Evolutionary conservation across 192 early-diverging fungal genomes (phyloP), one percentile per base, ranked within the genome.

Genomic region (Backusella westeae): DNA sequence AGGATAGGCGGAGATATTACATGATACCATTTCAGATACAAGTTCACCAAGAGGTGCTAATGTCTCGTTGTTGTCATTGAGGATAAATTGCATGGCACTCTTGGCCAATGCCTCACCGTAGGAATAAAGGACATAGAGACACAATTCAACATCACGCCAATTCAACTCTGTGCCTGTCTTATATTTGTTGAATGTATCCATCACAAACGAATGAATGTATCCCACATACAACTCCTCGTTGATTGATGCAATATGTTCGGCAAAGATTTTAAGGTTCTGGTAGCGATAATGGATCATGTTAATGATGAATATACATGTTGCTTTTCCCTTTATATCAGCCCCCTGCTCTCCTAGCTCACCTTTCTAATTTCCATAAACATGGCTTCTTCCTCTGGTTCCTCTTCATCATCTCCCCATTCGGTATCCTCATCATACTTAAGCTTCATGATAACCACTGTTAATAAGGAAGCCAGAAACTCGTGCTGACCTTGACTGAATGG

Each of bases 381-480:
- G 6, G 92, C 92, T 77, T 95, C 95, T 63, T 63, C 56, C 66
- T 94, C 93, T 53, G 90, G 93, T 71, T 90, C 89, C 29, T 91
- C 93, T 17, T 88, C 91, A 23, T 88, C 93, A 72, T 87, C 83
- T 17, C 86, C 88, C 88, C 90, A 94, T 8, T 91, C 87, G 69
- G 91, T 93, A 63, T 96, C 94, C 36, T 94, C 92, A 83, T 94
- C 89, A 75, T 95, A 97, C 85, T 95, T 95, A 89, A 97, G 93
- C 87, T 97, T 97, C 36, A 89, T 80, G 15, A 96, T 89, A 42
- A 97, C 82, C 0, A 90, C 89, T 34, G 86, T 83, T 42, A 96
- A 80, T 38, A 95, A 82, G 12, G 86, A 83, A 34, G 78, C 78
- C 46, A 90, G 63, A 59, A 88, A 82, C 71, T 86, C 84, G 38